Evolutionary conservation across 306 rosid genomes (phyloP), one percentile per base, ranked within the genome.

Genomic region (Quillaja saponaria): DNA sequence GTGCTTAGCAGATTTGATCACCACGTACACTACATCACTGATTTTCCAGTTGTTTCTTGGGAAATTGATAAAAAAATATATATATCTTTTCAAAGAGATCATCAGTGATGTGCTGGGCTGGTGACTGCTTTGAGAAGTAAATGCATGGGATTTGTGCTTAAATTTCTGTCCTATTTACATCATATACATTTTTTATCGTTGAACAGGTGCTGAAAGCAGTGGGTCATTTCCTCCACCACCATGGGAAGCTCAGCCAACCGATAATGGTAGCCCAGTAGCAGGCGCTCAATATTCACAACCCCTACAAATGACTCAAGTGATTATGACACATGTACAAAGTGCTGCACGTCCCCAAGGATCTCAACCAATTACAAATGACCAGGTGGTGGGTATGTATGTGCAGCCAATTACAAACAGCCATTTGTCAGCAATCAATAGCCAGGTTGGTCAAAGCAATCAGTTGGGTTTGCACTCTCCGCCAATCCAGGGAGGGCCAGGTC

Each of bases 221-320:
- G 97, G 88, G 53, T 80, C 97, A 33, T 82, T 87, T 5, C 99
- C 99, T 1, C 95, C 90, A 1, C 99, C 99, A n/a, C 99, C 99
- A 1, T 94, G 99, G 99, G 99, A 94, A 81, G 85, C 85, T 78
- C 96, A 85, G 80, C 46, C 89, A 20, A 34, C 73, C 10, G 86
- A 84, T 20, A 85, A 64, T 37, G 78, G 87, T 54, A 76, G 72
- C 67, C 75, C 81, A 16, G 85, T 74, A 5, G 68, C 81, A 19
- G 81, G 83, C 49, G 66, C 85, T 71, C 97, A 76, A 65, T 94
- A 79, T 78, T 85, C 91, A 46, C 97, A 81, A 38, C 79, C 86
- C 13, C 13, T 79, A 84, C 98, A 86, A 76, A 73, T 78, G 50
- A 49, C 82, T 61, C 88, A 79, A 64, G 77, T 81, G 82, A 81